Base-by-base conservation (phyloP, 768 basidiomycete genomes). In the Amanita molliuscula region DNA sequence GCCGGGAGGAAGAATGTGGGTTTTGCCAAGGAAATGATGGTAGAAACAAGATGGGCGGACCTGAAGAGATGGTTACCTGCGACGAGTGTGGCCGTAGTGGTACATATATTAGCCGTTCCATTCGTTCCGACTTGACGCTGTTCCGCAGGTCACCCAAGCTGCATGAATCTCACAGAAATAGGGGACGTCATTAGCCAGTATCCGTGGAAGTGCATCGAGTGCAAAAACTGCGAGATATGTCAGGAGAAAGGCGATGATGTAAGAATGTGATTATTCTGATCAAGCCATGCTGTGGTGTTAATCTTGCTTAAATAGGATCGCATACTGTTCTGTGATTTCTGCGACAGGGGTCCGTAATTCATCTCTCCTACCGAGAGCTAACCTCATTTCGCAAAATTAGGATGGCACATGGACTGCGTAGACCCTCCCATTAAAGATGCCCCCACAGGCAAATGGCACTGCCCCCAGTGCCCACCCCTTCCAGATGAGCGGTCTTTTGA, bases 141-240 rank as follows among this genome's bases (percentile, higher is more conserved):
- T 43, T 36, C 46, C 42, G 34, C 48, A 90, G 91, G 85, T 25
- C 94, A 98, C 65, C 84, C 85, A n/a, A 82, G 79, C 41, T 98
- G 94, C 62, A 74, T 95, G 71, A 67, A 83, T 55, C 73, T 82
- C 42, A 59, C 69, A 38, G 69, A 73, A 45, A 72, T 87, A 44
- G 74, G 73, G 15, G 74, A 80, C 35, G 70, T 74, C n/a, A 70
- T 93, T 45, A 72, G 74, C 50, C 72, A 74, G 23, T 94, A 94
- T 62, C 69, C 75, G 13, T 97, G 94, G 94, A 77, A 78, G 53
- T 98, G 94, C 61, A 76, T 81, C 31, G 89, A 93, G 56, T 96
- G 94, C 71, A 96, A 95, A 71, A 82, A 72, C 51, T 98, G 94
- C 63, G 89, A 93, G 67, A 70, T 90, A 50, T 97, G 94, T 61